phyloP scores from a whole-genome alignment of 805 yeast genomes.

The Vanderwaltozyma verrucispora region DNA sequence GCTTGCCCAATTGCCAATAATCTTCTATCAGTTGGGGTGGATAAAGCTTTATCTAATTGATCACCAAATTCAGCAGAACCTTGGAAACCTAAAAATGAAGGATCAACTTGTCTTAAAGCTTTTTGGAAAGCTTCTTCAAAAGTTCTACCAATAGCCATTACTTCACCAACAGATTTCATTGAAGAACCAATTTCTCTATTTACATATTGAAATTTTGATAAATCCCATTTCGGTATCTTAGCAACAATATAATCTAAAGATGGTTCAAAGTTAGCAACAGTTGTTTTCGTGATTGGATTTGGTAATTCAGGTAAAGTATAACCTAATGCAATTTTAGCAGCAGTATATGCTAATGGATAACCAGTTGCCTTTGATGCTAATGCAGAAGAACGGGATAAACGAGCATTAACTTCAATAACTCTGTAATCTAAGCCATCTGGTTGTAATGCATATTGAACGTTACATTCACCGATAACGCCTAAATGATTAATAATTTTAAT shows the following conservation, averaged over 20 bases:
- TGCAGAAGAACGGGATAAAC: slow-evolving; percentile 94
- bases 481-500: slow-evolving; percentile 94
- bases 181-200: slow-evolving; percentile 89
- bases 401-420: slow-evolving; percentile 95
- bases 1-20: slow-evolving; percentile 99
- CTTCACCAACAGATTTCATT: slow-evolving; percentile 99
- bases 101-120: slow-evolving; percentile 94
- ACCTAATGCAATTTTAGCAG: slow-evolving; percentile 93
- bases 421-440: slow-evolving; percentile 94
- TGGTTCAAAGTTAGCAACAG: slow-evolving; percentile 95
- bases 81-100: slow-evolving; percentile 83
- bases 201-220: slow-evolving; percentile 90
- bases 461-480: slow-evolving; percentile 99
- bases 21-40: slow-evolving; percentile 90
- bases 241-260: slow-evolving; percentile 93
- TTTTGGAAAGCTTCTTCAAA: slow-evolving; percentile 97
- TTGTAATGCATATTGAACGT: slow-evolving; percentile 92
- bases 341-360: slow-evolving; percentile 96
- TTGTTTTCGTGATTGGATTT: slow-evolving; percentile 92
- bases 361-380: slow-evolving; percentile 98
- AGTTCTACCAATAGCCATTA: slow-evolving; percentile 96
- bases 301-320: slow-evolving; percentile 92
- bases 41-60: slow-evolving; percentile 56
- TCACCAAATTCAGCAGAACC: slow-evolving; percentile 66
- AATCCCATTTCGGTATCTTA: slow-evolving; percentile 98